Evolutionary conservation across 2,329 filamentous ascomycete species (phyloP).

Genomic region (Penicillium sp.): DNA sequence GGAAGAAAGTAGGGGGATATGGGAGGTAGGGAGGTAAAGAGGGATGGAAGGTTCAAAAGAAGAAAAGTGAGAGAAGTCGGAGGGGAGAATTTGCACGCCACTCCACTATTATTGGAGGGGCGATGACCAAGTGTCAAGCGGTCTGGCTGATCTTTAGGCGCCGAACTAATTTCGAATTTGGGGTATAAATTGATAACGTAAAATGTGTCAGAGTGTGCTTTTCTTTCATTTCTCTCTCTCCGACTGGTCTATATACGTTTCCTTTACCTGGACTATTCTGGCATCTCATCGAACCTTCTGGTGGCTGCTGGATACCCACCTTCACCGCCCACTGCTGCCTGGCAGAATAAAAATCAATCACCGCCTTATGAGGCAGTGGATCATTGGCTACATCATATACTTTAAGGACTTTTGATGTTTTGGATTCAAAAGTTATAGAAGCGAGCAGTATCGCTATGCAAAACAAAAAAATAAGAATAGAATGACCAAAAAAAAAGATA

Average conservation of each 20-base stretch:
- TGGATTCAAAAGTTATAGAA: background rate
- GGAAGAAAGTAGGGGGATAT: slow-evolving; percentile 22
- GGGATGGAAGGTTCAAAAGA: slow-evolving; percentile 22
- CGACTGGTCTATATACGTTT: slow-evolving; percentile 15
- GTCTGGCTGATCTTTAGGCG: slow-evolving; percentile 18
- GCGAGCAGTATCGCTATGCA: background rate
- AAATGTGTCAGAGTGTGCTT: background rate
- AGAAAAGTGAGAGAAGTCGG: slow-evolving; percentile 23
- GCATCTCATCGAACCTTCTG: slow-evolving; percentile 41
- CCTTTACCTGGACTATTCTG: slow-evolving; percentile 8
- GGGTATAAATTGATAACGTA: background rate
- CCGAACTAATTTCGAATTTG: slow-evolving; percentile 3
- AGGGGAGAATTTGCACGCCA: slow-evolving; percentile 42
- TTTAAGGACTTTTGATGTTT: background rate
- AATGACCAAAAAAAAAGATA: background rate
- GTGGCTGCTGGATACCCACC: slow-evolving; percentile 30
- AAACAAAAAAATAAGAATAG: background rate
- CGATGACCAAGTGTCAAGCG: slow-evolving; percentile 29
- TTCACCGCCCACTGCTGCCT: slow-evolving; percentile 24
- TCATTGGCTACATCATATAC: background rate
- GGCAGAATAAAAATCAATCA: slow-evolving; percentile 26
- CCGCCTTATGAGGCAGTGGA: slow-evolving; percentile 1
- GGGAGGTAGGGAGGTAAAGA: slow-evolving; percentile 20
- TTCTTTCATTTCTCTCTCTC: background rate
- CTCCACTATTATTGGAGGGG: slow-evolving; percentile 36